These are phyloP conservation scores for Xerocomellus chrysenteron DNA, from an alignment of 768 basidiomycete species.

Conservation along the genomic window DNA sequence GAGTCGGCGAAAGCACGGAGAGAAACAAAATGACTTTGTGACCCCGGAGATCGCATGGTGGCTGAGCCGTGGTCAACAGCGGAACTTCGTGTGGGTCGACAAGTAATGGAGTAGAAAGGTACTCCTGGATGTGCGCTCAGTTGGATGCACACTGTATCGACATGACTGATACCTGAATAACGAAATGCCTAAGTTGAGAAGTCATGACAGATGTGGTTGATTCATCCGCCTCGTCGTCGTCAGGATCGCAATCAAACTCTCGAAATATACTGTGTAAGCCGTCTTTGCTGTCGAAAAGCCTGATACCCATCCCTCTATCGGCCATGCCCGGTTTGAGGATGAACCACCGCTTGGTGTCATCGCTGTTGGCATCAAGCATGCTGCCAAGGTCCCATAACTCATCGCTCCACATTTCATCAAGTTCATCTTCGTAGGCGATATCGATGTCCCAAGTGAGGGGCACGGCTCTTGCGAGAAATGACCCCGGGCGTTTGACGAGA, in stretches of 20 bases:
- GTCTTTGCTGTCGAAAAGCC: constrained; percentile 80
- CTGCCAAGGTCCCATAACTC: constrained; percentile 86
- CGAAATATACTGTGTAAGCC: constrained; percentile 73
- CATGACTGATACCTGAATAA: constrained; percentile 70
- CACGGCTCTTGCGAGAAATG: constrained; percentile 51
- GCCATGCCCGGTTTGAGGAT: constrained; percentile 98
- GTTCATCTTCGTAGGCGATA: constrained; percentile 86
- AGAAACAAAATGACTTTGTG: constrained; percentile 52
- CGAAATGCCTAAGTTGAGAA: constrained; percentile 92
- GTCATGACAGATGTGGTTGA: constrained; percentile 61
- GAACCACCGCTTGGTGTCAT: constrained; percentile 62
- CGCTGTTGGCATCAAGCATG: constrained; percentile 45
- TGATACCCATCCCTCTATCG: constrained; percentile 92
- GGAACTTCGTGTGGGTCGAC: constrained; percentile 61
- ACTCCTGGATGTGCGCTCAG: constrained; percentile 59
- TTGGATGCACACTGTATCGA: constrained; percentile 2
- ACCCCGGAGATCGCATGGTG: constrained; percentile 37
- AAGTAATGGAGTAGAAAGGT: constrained; percentile 74
- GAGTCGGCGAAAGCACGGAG: not conserved
- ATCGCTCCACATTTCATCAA: constrained; percentile 91
- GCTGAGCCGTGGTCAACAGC: constrained; percentile 16
- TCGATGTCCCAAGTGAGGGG: constrained; percentile 85
- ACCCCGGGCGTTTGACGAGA: constrained; percentile 64
- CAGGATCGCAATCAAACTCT: constrained; percentile 66
- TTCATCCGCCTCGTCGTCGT: constrained; percentile 48